phyloP scores from a whole-genome alignment of 2,329 filamentous ascomycete species.

The Falciphora oryzae region DNA sequence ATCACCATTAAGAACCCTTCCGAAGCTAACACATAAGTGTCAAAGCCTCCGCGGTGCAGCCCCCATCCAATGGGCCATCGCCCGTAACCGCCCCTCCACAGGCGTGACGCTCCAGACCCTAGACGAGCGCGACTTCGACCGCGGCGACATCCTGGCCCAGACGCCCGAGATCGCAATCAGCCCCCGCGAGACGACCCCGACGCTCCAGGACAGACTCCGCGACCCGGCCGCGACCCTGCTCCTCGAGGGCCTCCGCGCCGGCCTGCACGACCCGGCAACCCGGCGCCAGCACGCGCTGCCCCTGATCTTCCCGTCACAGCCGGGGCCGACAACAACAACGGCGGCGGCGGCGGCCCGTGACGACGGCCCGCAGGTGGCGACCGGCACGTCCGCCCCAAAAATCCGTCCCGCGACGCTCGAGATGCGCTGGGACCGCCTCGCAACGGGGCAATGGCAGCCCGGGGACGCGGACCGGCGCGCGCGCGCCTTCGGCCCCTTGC shows the following conservation, averaged over 20 bases:
- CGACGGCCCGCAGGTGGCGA: too few relatives aligned
- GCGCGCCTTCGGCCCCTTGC: constrained; percentile 59
- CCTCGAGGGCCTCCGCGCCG: constrained; percentile 53
- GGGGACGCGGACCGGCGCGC: constrained; percentile 49
- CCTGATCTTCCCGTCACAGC: constrained; percentile 21
- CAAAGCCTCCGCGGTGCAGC: constrained; percentile 78
- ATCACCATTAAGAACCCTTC: too few relatives aligned
- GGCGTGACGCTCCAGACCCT: constrained; percentile 87
- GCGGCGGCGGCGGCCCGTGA: too few relatives aligned
- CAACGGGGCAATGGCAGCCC: constrained; percentile 21
- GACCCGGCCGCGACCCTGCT: constrained; percentile 66
- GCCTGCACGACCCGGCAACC: constrained; percentile 58
- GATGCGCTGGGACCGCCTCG: constrained; percentile 54
- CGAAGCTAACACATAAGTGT: too few relatives aligned
- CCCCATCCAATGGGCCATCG: constrained; percentile 78
- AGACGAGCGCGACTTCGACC: constrained; percentile 69
- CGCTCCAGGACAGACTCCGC: constrained; percentile 49
- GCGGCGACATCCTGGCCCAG: constrained; percentile 69
- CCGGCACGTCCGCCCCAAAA: constrained; percentile 54
- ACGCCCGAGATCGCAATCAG: constrained; percentile 54
- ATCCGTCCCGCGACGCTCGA: constrained; percentile 59
- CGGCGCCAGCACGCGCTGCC: constrained; percentile 15
- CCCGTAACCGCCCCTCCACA: constrained; percentile 53
- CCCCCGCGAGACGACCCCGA: constrained; percentile 32
- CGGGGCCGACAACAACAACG: background rate